phyloP scores from a whole-genome alignment of 345 rosid species.

The Aquilaria sinensis region DNA sequence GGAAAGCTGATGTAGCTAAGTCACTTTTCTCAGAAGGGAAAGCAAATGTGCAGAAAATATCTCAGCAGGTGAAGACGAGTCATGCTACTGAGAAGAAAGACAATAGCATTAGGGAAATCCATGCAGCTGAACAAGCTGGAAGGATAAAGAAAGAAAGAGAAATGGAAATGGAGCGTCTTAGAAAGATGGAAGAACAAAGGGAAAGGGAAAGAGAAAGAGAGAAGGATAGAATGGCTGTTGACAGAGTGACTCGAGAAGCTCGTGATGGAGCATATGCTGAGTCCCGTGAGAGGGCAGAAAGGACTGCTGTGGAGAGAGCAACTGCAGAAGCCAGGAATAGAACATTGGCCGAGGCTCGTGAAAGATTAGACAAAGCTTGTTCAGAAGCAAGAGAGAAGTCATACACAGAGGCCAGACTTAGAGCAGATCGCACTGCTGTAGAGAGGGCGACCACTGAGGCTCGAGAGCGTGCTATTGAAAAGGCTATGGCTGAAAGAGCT shows the following conservation, averaged over 20 bases:
- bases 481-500: constrained; percentile 57
- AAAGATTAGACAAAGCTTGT: constrained; percentile 90
- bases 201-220: constrained; percentile 94
- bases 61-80: constrained; percentile 24
- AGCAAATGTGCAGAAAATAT: constrained; percentile 25
- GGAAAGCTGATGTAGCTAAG: constrained; percentile 24
- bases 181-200: constrained; percentile 77
- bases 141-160: constrained; percentile 57
- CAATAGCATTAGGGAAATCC: constrained; percentile 25
- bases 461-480: constrained; percentile 72
- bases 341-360: constrained; percentile 82
- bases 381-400: constrained; percentile 85
- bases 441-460: constrained; percentile 96
- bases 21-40: constrained; percentile 23
- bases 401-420: constrained; percentile 52
- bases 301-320: constrained; percentile 55
- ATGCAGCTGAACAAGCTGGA: constrained; percentile 32
- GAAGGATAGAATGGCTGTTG: constrained; percentile 93
- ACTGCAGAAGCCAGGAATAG: constrained; percentile 52
- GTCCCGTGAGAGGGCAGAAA: constrained; percentile 48
- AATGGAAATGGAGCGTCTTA: constrained; percentile 52
- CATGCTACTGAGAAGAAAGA: constrained; percentile 29
- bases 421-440: constrained; percentile 88
- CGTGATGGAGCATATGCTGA: constrained; percentile 42
- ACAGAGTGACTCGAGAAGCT: constrained; percentile 49